These are phyloP conservation scores for Ophiocordyceps camponoti-saundersi DNA, from an alignment of 2,329 filamentous ascomycete species.

Conservation along the genomic window DNA sequence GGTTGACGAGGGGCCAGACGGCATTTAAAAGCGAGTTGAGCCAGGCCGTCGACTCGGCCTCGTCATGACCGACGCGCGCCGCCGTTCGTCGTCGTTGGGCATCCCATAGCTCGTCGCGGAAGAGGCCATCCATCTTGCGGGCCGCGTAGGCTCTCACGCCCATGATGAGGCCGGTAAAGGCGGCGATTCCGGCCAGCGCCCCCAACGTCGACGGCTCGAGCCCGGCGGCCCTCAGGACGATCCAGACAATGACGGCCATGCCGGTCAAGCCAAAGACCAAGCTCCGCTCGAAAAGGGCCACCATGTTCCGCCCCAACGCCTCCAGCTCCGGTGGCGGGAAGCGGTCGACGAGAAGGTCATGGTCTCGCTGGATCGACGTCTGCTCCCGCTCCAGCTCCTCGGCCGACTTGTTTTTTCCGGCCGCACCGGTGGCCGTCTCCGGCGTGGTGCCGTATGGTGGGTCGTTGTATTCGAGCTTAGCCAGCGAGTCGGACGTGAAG, in stretches of 20 bases:
- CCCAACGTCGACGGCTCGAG: not conserved
- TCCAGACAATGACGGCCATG: conserved; percentile 12
- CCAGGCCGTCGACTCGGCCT: conserved; percentile 53
- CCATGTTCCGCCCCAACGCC: conserved; percentile 16
- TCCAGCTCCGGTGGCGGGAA: conserved; percentile 33
- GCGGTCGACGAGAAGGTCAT: conserved; percentile 22
- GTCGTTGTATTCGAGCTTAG: conserved; percentile 13
- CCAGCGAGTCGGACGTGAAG: conserved; percentile 45
- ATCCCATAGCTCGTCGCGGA: conserved; percentile 55
- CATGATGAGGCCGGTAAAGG: conserved; percentile 19
- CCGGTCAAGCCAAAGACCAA: conserved; percentile 20
- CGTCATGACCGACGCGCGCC: conserved; percentile 19
- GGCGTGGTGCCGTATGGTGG: conserved; percentile 18
- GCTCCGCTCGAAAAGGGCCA: conserved; percentile 13
- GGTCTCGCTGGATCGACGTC: conserved; percentile 16
- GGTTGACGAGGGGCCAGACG: conserved; percentile 61
- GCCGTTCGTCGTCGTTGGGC: conserved; percentile 37
- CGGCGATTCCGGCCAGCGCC: conserved; percentile 2
- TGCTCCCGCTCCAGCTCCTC: conserved; percentile 20
- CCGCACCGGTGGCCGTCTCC: conserved; percentile 19
- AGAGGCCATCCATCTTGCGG: conserved; percentile 43
- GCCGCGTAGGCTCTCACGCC: conserved; percentile 41
- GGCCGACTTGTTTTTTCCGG: conserved; percentile 20
- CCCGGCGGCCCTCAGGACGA: not conserved
- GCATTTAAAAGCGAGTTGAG: conserved; percentile 51